Evolutionary conservation across 2,329 filamentous ascomycete genomes (phyloP).

Genomic region (Aspergillus niger): DNA sequence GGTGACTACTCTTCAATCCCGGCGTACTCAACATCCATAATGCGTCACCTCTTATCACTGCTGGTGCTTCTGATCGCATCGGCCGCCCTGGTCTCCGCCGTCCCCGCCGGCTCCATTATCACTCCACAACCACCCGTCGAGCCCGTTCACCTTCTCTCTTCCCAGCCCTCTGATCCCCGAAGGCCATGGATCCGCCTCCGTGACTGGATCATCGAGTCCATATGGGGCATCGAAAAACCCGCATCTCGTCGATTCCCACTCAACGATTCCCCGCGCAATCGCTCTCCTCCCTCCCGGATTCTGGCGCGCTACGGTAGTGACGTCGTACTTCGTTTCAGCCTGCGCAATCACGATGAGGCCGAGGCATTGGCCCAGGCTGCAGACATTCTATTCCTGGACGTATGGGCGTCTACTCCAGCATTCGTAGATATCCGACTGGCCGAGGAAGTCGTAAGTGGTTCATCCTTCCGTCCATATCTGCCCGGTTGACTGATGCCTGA

Average conservation of each 20-base stretch:
- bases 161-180: conserved; percentile 31
- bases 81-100: conserved; percentile 27
- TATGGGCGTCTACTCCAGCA: conserved; percentile 81
- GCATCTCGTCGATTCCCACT: conserved; percentile 24
- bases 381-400: conserved; percentile 76
- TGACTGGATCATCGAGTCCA: conserved; percentile 45
- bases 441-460: conserved; percentile 65
- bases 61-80: conserved; percentile 22
- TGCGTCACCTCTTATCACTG: conserved; percentile 20
- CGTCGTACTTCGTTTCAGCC: conserved; percentile 85
- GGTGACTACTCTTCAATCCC: neutral
- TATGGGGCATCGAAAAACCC: conserved; percentile 44
- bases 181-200: conserved; percentile 44
- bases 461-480: neutral
- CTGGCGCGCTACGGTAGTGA: conserved; percentile 69
- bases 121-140: conserved; percentile 35
- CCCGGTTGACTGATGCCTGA: neutral
- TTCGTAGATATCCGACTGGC: conserved; percentile 84
- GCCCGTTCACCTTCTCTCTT: conserved; percentile 30
- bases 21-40: conserved; percentile 5
- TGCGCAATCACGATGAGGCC: conserved; percentile 70
- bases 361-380: conserved; percentile 70
- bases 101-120: conserved; percentile 42
- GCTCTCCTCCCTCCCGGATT: conserved; percentile 39
- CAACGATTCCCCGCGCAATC: conserved; percentile 19